These are phyloP conservation scores for Chlamydomonas incerta DNA, from an alignment of 139 green algal species.

Conservation along the genomic window DNA sequence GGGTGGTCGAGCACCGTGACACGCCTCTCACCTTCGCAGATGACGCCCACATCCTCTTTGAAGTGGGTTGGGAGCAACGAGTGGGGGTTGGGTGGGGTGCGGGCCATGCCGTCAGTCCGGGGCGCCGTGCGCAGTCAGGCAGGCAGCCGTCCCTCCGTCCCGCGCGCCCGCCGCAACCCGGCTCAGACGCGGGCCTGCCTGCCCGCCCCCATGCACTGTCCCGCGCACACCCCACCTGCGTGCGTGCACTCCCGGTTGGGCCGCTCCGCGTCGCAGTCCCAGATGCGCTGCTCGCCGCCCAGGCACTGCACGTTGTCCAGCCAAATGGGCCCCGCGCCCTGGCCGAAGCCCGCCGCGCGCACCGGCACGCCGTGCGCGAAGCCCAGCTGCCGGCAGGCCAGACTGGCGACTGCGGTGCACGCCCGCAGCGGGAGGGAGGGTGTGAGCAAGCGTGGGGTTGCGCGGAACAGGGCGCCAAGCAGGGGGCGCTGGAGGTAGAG, in stretches of 20 bases:
- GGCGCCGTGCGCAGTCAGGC: too few species aligned
- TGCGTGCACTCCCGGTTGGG: slow-evolving; percentile 2
- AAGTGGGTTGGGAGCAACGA: background rate
- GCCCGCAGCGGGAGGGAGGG: too few species aligned
- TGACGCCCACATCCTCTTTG: slow-evolving; percentile 16
- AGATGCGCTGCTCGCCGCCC: background rate
- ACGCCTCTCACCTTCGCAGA: background rate
- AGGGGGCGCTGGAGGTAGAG: too few species aligned
- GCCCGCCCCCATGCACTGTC: too few species aligned
- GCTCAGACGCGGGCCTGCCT: too few species aligned
- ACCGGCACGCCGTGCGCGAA: background rate
- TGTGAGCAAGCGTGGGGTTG: background rate
- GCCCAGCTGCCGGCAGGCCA: slow-evolving; percentile 30
- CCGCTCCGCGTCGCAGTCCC: background rate
- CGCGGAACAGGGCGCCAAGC: too few species aligned
- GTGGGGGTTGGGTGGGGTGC: too few species aligned
- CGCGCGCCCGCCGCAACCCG: too few species aligned
- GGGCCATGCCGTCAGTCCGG: too few species aligned
- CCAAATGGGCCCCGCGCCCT: background rate
- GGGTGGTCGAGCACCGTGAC: too few species aligned
- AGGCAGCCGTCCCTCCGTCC: too few species aligned
- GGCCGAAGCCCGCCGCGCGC: background rate
- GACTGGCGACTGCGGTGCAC: background rate
- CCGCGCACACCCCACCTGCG: background rate
- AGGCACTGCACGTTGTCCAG: slow-evolving; percentile 27